Evolutionary conservation across 441 rosid genomes (phyloP), one percentile per base, ranked within the genome.

Genomic region (Arabidopsis lyrata): DNA sequence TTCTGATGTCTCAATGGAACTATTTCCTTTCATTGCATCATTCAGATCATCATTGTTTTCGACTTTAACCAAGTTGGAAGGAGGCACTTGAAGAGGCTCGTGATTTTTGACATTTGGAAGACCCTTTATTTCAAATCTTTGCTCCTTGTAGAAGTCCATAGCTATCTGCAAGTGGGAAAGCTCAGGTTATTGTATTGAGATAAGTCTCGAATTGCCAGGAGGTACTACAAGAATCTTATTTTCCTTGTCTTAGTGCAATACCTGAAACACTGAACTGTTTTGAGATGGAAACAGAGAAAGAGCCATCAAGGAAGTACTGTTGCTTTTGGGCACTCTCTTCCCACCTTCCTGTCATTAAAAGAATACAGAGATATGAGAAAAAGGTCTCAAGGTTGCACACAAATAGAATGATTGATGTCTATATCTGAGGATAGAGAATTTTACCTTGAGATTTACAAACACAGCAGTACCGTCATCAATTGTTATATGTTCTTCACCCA

Each of bases 121-220:
- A 65, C 87, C 83, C 57, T 79, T 80, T 14, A 79, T 73, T 60
- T 85, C 83, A 64, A 76, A 75, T 70, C 87, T 81, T 77, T 91
- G 93, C 81, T 84, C 89, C 88, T 82, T 91, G 84, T 93, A 95
- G 14, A 86, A 83, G 64, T 83, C 84, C 87, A 95, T 81, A 13
- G 98, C 97, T 77, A 80, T 86, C 99, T 95, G 92, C 83, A 82
- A 41, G 52, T 66, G 16, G 52, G 24, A 39, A 39, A 49, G 53
- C 11, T 50, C 38, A 72, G 63, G 24, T 38, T 45, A 55, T 29
- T 55, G 38, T 5, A 52, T 38, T 29, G 16, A 18, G 35, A 16
- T 12, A 56, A 35, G 18, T 38, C 72, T 58, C 16, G 13, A 62
- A 50, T 39, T 16, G 7, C 22, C 32, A 0, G 58, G 47, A 45